Percentiles rank a stretch among this genome's conserved stretches.
These are phyloP conservation scores for Aspergillus hortae DNA, from an alignment of 2,329 filamentous ascomycete genomes.

Conservation along the genomic window DNA sequence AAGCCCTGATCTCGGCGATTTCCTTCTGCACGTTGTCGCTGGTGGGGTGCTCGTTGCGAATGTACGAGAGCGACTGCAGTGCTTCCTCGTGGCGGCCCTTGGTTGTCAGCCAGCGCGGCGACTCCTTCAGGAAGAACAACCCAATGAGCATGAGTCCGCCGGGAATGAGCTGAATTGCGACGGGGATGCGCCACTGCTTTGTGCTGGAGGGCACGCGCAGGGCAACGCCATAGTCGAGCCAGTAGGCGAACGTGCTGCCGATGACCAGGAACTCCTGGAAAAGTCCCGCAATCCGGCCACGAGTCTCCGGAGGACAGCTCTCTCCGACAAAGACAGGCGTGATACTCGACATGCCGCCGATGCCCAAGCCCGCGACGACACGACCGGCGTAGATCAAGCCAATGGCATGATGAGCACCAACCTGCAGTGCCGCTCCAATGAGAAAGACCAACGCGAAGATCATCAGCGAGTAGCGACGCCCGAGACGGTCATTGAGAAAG, in stretches of 20 bases:
- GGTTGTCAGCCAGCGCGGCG: slow-evolving; percentile 53
- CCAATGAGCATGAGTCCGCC: slow-evolving; percentile 49
- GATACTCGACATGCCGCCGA: slow-evolving; percentile 38
- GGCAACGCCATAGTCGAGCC: slow-evolving; percentile 52
- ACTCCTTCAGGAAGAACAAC: slow-evolving; percentile 51
- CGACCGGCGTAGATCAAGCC: slow-evolving; percentile 36
- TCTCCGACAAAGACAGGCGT: slow-evolving; percentile 37
- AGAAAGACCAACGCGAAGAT: slow-evolving; percentile 31
- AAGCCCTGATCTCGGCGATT: slow-evolving; percentile 38
- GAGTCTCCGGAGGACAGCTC: slow-evolving; percentile 29
- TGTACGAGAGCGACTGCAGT: slow-evolving; percentile 33
- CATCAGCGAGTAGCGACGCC: slow-evolving; percentile 35
- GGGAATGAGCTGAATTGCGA: slow-evolving; percentile 52
- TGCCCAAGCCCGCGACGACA: slow-evolving; percentile 35
- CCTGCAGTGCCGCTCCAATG: slow-evolving; percentile 33
- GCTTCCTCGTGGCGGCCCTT: slow-evolving; percentile 48
- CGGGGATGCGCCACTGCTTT: slow-evolving; percentile 53
- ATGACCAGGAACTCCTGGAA: slow-evolving; percentile 39
- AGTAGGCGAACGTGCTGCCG: slow-evolving; percentile 49
- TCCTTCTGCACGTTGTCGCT: slow-evolving; percentile 29
- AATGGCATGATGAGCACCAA: slow-evolving; percentile 27
- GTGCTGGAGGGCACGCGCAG: slow-evolving; percentile 42
- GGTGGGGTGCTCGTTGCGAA: slow-evolving; percentile 28
- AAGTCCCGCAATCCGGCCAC: slow-evolving; percentile 34
- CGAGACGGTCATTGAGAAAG: slow-evolving; percentile 32